Percentiles rank a stretch among this genome's conserved stretches.
Conservation (phyloP, 1,139 yeast species). For the Scheffersomyces titani region DNA sequence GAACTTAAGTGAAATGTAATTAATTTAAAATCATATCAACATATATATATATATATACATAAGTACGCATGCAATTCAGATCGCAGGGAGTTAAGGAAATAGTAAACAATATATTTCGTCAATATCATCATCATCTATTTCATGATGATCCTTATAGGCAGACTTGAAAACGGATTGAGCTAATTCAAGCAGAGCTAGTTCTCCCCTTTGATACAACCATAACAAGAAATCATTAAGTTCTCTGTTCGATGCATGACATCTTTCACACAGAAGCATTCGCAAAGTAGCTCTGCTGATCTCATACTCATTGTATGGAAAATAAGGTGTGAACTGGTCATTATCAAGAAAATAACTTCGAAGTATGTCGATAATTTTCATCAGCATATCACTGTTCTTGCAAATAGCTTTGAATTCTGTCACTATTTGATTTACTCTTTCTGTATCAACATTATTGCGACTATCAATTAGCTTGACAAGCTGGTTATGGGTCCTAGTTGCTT, state of each 20-base stretch:
- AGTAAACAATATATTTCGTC: background rate
- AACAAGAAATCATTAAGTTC: constrained; percentile 19
- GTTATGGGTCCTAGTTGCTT: background rate
- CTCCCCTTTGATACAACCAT: constrained; percentile 19
- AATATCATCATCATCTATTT: background rate
- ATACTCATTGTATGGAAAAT: constrained; percentile 3
- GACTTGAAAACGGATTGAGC: constrained; percentile 5
- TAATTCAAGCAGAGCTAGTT: constrained; percentile 4
- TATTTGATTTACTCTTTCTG: background rate
- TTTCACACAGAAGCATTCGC: background rate
- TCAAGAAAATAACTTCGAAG: constrained; percentile 8
- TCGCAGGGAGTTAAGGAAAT: background rate
- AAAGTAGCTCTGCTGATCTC: constrained; percentile 6
- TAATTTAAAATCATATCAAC: too few species aligned
- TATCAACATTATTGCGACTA: background rate
- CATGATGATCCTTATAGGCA: background rate
- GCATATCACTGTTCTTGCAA: background rate
- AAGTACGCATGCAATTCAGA: background rate
- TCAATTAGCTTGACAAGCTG: background rate
- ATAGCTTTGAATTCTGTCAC: background rate
- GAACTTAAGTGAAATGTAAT: background rate
- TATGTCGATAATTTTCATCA: background rate
- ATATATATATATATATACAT: too few species aligned
- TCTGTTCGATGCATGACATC: background rate
- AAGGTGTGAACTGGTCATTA: constrained; percentile 1